Conservation (phyloP, 1,284 basidiomycete species). For the Stygiomarasmius scandens region DNA sequence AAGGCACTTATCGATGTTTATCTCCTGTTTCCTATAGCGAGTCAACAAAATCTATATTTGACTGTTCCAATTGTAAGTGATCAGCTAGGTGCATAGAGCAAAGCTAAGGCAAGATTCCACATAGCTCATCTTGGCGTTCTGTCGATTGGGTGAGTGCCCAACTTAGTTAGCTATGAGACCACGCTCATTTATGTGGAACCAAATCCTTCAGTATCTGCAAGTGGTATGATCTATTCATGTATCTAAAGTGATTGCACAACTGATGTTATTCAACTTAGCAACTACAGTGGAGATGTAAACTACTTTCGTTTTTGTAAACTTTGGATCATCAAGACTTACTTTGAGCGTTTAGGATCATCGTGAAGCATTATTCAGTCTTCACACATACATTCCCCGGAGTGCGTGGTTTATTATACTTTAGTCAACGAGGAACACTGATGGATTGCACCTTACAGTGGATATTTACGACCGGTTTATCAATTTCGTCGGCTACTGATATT, state of each 20-base stretch:
- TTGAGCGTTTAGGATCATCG: neutral
- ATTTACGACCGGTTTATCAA: slow-evolving; percentile 51
- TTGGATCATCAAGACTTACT: too few relatives aligned
- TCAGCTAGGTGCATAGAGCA: neutral
- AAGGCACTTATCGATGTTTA: too few relatives aligned
- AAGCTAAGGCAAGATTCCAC: neutral
- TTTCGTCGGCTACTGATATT: slow-evolving; percentile 51
- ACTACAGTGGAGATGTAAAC: slow-evolving; percentile 13
- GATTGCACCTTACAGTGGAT: slow-evolving; percentile 36
- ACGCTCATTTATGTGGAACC: neutral
- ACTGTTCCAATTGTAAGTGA: neutral
- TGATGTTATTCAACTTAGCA: neutral
- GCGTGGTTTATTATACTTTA: neutral
- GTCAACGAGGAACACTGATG: too few relatives aligned
- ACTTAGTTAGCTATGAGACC: too few relatives aligned
- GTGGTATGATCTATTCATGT: neutral
- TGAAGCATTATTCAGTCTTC: slow-evolving; percentile 11
- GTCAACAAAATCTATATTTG: neutral
- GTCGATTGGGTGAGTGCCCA: neutral
- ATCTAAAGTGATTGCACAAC: neutral
- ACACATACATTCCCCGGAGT: slow-evolving; percentile 3
- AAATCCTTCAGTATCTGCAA: neutral
- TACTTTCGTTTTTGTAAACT: neutral
- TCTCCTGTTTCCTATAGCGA: neutral
- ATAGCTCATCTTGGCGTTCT: neutral